These are phyloP conservation scores for Aspergillus quadrilineatus DNA, from an alignment of 2,329 filamentous ascomycete species.

Conservation along the genomic window DNA sequence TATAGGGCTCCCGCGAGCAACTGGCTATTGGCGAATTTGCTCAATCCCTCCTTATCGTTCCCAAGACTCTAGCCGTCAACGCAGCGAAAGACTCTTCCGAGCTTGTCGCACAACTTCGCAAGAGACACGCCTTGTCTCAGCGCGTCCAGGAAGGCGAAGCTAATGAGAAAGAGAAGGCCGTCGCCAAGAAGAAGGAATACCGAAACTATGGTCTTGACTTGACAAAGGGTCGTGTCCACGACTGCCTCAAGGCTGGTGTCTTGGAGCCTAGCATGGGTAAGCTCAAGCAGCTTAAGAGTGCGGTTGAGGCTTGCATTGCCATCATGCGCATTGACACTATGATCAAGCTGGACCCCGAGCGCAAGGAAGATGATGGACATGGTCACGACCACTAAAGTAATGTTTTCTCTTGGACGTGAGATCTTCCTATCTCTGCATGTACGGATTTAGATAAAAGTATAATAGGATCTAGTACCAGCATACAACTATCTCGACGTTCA, in stretches of 20 bases:
- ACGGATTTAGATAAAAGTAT: constrained; percentile 22
- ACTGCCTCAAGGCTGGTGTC: constrained; percentile 91
- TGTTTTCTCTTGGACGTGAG: background rate
- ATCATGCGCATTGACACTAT: constrained; percentile 99
- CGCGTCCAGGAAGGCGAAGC: constrained; percentile 79
- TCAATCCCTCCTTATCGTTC: constrained; percentile 87
- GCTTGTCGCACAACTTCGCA: constrained; percentile 91
- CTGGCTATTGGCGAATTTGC: constrained; percentile 97
- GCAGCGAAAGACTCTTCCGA: constrained; percentile 95
- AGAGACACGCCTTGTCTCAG: constrained; percentile 90
- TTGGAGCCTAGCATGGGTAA: constrained; percentile 98
- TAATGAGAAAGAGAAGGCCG: constrained; percentile 78
- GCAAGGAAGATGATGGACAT: constrained; percentile 78
- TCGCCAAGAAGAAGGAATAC: constrained; percentile 94
- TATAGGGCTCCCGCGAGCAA: constrained; percentile 82
- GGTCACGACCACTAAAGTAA: constrained; percentile 74
- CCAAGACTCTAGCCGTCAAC: constrained; percentile 95
- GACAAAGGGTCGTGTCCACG: constrained; percentile 81
- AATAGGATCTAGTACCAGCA: constrained; percentile 17
- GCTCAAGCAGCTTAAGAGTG: constrained; percentile 95
- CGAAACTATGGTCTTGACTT: constrained; percentile 98
- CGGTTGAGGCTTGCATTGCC: constrained; percentile 95
- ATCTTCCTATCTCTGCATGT: constrained; percentile 5
- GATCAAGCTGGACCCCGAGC: constrained; percentile 95
- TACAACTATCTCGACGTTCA: background rate